phyloP scores from a whole-genome alignment of 1,284 basidiomycete species.

The Trichosporon asahii region DNA sequence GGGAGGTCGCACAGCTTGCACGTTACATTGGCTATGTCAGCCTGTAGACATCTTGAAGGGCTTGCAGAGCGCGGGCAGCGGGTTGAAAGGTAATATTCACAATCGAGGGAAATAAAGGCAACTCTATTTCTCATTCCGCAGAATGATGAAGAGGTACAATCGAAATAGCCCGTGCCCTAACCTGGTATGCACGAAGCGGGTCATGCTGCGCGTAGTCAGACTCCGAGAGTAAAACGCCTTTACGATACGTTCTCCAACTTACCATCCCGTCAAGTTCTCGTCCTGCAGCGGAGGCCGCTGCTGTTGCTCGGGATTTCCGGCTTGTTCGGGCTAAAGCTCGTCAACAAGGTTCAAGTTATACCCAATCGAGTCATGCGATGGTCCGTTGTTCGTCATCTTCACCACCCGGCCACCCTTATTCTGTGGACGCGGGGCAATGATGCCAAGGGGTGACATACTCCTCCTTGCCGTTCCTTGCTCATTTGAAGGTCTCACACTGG shows the following conservation, averaged over 20 bases:
- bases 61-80: not conserved
- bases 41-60: not conserved
- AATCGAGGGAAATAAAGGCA: not conserved
- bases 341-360: not conserved
- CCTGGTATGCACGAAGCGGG: not conserved
- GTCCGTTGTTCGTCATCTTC: not conserved
- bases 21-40: too few species aligned
- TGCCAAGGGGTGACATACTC: not conserved
- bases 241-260: not conserved
- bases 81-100: not conserved
- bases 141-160: not conserved
- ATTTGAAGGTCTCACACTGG: not conserved
- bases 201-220: not conserved
- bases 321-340: not conserved
- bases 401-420: not conserved
- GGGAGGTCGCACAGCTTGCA: not conserved
- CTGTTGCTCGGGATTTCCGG: not conserved
- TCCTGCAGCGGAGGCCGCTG: not conserved
- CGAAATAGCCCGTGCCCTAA: not conserved
- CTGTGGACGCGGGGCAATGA: not conserved
- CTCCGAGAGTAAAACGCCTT: not conserved
- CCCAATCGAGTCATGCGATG: not conserved
- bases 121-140: constrained; percentile 9
- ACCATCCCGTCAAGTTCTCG: not conserved
- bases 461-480: not conserved